Evolutionary conservation across 768 basidiomycete species (phyloP), one percentile per base, ranked within the genome.

Genomic region (Rhodotorula diobovata): DNA sequence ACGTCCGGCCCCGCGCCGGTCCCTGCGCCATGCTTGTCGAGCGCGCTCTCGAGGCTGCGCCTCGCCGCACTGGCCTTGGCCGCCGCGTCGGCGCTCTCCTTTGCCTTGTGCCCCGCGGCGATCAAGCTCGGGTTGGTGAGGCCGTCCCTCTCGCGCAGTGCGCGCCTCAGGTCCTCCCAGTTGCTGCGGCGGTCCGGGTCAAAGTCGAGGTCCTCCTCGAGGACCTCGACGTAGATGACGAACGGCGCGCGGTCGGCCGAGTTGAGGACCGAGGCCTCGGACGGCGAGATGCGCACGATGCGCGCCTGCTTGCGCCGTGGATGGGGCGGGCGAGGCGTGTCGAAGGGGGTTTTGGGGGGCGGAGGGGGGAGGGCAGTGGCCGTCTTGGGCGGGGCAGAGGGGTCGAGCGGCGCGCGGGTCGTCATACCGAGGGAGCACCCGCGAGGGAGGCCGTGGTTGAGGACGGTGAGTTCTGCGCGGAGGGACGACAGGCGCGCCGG

Each of bases 191-290:
- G 90, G 20, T 81, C 79, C 1, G 95, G 91, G 77, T 96, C 90
- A 79, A 99, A 98, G 79, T 95, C 90, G 45, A 99, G 85, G 76
- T 98, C 95, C 43, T 87, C 88, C 71, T 87, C 86, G 41, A 98
- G 84, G 56, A 98, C 89, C 81, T 99, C 96, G 68, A 98, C 86
- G 71, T 94, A 84, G 34, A 99, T 85, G 30, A 99, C 84, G 79
- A 91, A 99, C 10, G 96, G 96, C 0, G 93, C 93, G 46, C 90
- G 86, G 81, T 99, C 94, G 7, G 96, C 96, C 30, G 95, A 98
- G 79, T 99, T 99, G 37, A 99, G 85, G 18, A 98, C 96, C 56
- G 98, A 96, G 67, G 91, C 90, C 82, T 99, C 96, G 23, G 94
- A 92, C 6, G 96, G 95, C 20, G 95, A 94, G 78, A 99, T 95